Base-by-base conservation (phyloP, 2,329 filamentous ascomycete species). In the Herpotrichia juniperi region DNA sequence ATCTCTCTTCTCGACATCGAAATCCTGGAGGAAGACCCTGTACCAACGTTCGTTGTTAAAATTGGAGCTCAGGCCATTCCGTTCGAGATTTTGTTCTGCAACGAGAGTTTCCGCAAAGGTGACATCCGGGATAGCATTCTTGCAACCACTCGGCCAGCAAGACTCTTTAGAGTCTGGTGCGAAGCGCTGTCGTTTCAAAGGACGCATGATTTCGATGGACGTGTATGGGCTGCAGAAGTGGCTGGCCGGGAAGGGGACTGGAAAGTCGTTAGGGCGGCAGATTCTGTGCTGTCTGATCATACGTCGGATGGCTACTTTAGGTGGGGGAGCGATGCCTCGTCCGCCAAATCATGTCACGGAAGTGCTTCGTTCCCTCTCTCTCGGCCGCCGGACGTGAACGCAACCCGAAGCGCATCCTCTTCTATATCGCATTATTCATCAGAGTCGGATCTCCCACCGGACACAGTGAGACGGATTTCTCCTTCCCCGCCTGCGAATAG, bases 131-230 rank as follows among this genome's bases (percentile, higher is more conserved):
- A 51, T 30, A 16, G 19, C 5, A 43, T 68, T 14, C 10, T 58
- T 9, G 57, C 34, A 8, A 22, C 56, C 6, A 40, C 51, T 14
- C 48, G 55, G 11, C 31, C 48, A 24, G 59, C 62, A 14, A 50
- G 64, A 2, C 54, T 64, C 5, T 71, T 70, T 44, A 56, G 63
- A 35, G 61, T 67, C 3, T 70, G 68, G 67, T 44, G 58, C 9
- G 62, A 66, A 28, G 65, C 67, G 4, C 22, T 64, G 3, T 44
- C 53, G 7, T 40, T 48, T 17, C 6, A 50, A 43, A 5, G 11
- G 17, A 37, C 44, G 5, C 48, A 62, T 46, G 49, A 58, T 5
- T 67, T 69, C 19, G 52, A 28, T 4, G 44, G 48, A 32, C 49
- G 39, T 8, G 50, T 44, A 19, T 71, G 67, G 68, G 47, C 34